Evolutionary conservation across 495 filamentous ascomycete genomes (phyloP).

Genomic region (Xylona heveae): DNA sequence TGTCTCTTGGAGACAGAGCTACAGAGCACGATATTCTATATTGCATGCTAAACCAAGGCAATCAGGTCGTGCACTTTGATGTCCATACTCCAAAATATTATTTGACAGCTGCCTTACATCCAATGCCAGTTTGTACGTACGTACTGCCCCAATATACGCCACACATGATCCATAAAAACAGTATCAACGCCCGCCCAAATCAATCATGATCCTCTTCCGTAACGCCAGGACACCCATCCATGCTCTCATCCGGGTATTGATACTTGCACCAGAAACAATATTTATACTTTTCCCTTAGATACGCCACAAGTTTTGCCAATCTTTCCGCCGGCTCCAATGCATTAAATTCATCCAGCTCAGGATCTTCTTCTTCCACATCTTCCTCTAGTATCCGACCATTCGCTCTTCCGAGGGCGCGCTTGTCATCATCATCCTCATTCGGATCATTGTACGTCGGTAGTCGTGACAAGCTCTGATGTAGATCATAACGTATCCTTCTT

Average conservation of each 20-base stretch:
- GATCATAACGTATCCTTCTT: constrained; percentile 40
- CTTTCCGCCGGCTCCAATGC: constrained; percentile 38
- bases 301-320: constrained; percentile 37
- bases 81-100: too few relatives aligned
- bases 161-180: too few relatives aligned
- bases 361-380: constrained; percentile 65
- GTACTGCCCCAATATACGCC: too few relatives aligned
- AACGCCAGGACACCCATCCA: constrained; percentile 79
- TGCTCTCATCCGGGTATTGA: constrained; percentile 39
- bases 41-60: too few relatives aligned
- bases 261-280: constrained; percentile 99
- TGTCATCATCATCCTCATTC: constrained; percentile 33
- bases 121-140: too few relatives aligned
- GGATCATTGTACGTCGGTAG: constrained; percentile 29
- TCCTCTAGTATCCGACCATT: constrained; percentile 34
- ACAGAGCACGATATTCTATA: too few relatives aligned
- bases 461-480: constrained; percentile 40
- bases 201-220: constrained; percentile 88
- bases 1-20: too few relatives aligned
- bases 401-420: constrained; percentile 26
- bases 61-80: too few relatives aligned
- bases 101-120: too few relatives aligned
- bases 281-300: constrained; percentile 43
- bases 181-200: too few relatives aligned
- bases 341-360: constrained; percentile 70